Evolutionary conservation across 305 asterid genomes (phyloP).

Genomic region (Fraxinus latifolia): DNA sequence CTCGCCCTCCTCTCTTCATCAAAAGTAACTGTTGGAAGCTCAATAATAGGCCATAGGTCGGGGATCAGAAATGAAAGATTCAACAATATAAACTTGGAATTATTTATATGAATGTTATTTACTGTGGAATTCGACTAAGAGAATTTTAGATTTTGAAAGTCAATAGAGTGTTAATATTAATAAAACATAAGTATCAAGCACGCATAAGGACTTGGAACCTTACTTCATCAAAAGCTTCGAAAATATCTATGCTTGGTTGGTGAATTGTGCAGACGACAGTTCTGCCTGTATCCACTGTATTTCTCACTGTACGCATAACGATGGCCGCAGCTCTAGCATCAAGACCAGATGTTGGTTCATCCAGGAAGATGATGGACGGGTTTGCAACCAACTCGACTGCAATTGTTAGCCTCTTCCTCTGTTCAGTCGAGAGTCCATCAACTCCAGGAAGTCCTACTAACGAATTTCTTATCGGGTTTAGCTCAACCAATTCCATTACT

Average conservation of each 20-base stretch:
- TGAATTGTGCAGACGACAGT: slow-evolving; percentile 49
- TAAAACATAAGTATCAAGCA: neutral
- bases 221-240: slow-evolving; percentile 51
- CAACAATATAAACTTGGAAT: neutral
- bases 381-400: slow-evolving; percentile 50
- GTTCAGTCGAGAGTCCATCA: slow-evolving; percentile 51
- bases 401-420: slow-evolving; percentile 47
- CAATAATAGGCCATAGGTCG: neutral
- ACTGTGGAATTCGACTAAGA: neutral
- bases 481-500: slow-evolving; percentile 50
- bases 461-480: slow-evolving; percentile 32
- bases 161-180: neutral
- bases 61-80: neutral
- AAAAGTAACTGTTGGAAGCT: slow-evolving; percentile 32
- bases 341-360: slow-evolving; percentile 52
- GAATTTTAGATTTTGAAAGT: neutral
- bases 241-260: slow-evolving; percentile 54
- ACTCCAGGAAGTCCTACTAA: slow-evolving; percentile 47
- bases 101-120: neutral
- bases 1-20: slow-evolving; percentile 51
- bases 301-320: slow-evolving; percentile 46
- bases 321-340: slow-evolving; percentile 57
- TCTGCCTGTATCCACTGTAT: slow-evolving; percentile 44
- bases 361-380: slow-evolving; percentile 55
- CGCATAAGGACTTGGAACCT: neutral